Evolutionary conservation across 257 asterid species (phyloP).

Genomic region (Misopates orontium): DNA sequence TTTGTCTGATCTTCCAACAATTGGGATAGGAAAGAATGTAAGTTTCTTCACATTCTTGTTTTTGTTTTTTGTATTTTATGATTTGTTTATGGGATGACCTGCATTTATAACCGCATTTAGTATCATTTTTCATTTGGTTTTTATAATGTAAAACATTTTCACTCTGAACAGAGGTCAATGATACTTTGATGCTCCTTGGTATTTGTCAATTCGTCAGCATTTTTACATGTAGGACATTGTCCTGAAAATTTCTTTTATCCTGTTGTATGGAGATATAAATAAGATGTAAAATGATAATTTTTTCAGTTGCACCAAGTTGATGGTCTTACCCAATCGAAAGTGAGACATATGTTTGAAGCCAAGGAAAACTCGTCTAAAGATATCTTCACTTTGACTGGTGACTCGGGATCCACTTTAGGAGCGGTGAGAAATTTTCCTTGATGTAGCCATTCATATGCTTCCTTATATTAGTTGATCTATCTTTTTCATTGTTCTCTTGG

Average conservation of each 20-base stretch:
- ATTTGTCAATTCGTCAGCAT: too few relatives aligned
- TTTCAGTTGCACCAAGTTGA: slow-evolving; percentile 82
- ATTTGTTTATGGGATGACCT: too few relatives aligned
- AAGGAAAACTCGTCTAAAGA: slow-evolving; percentile 40
- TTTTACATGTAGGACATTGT: background rate
- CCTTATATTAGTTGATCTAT: too few relatives aligned
- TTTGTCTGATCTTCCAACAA: slow-evolving; percentile 73
- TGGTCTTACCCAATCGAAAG: slow-evolving; percentile 69
- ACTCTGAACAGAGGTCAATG: slow-evolving; percentile 9
- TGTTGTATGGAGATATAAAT: slow-evolving; percentile 4
- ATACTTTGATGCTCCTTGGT: background rate
- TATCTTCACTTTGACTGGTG: slow-evolving; percentile 56
- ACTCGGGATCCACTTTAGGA: slow-evolving; percentile 75
- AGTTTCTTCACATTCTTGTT: background rate
- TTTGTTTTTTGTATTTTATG: too few relatives aligned
- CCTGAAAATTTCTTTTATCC: background rate
- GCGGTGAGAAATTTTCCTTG: slow-evolving; percentile 44
- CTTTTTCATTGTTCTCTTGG: too few relatives aligned
- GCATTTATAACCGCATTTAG: too few relatives aligned
- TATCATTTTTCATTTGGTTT: background rate
- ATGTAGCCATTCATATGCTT: background rate
- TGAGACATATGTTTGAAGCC: slow-evolving; percentile 53
- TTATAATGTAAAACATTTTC: slow-evolving; percentile 7
- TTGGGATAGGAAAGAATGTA: slow-evolving; percentile 91
- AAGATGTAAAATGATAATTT: slow-evolving; percentile 8